A percentile compares a stretch with the other conserved stretches of the same genome.
These are phyloP conservation scores for Durotheca rogersii DNA, from an alignment of 495 filamentous ascomycete species.

Conservation along the genomic window DNA sequence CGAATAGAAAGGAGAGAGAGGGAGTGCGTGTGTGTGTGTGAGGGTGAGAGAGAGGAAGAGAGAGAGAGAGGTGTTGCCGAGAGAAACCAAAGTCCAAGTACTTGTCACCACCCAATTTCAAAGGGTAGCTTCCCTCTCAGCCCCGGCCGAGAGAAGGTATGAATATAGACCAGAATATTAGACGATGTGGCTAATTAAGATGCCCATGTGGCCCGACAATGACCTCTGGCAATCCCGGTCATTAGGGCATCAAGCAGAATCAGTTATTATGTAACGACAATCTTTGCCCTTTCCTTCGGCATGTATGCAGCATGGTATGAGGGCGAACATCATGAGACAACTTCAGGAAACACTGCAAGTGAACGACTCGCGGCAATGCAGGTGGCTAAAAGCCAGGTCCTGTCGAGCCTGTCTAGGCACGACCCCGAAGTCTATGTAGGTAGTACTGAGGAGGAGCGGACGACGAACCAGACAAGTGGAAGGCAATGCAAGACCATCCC, in stretches of 20 bases:
- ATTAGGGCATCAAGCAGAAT: conserved; percentile 36
- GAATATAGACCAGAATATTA: conserved; percentile 36
- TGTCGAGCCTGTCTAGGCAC: conserved; percentile 29
- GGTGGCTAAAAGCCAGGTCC: conserved; percentile 34
- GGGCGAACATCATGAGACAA: conserved; percentile 37
- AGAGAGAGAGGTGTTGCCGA: conserved; percentile 5
- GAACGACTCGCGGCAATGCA: conserved; percentile 32
- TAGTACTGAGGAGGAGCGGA: conserved; percentile 21
- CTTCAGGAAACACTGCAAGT: conserved; percentile 34
- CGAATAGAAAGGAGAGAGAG: no score
- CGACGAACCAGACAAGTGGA: conserved; percentile 28
- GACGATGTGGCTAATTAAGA: conserved; percentile 41
- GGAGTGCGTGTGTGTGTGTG: no score
- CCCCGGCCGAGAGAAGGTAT: conserved; percentile 18
- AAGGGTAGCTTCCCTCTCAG: conserved; percentile 21
- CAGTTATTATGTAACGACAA: conserved; percentile 40
- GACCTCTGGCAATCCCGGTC: conserved; percentile 38
- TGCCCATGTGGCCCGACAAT: conserved; percentile 41
- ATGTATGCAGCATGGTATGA: conserved; percentile 40
- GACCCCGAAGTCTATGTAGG: conserved; percentile 29
- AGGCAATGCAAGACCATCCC: conserved; percentile 31
- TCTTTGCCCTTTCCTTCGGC: conserved; percentile 38
- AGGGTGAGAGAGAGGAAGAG: no score
- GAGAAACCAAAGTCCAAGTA: conserved; percentile 8
- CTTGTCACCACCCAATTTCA: conserved; percentile 13